phyloP scores from a whole-genome alignment of 2,329 filamentous ascomycete species.

The Tolypocladium capitatum region DNA sequence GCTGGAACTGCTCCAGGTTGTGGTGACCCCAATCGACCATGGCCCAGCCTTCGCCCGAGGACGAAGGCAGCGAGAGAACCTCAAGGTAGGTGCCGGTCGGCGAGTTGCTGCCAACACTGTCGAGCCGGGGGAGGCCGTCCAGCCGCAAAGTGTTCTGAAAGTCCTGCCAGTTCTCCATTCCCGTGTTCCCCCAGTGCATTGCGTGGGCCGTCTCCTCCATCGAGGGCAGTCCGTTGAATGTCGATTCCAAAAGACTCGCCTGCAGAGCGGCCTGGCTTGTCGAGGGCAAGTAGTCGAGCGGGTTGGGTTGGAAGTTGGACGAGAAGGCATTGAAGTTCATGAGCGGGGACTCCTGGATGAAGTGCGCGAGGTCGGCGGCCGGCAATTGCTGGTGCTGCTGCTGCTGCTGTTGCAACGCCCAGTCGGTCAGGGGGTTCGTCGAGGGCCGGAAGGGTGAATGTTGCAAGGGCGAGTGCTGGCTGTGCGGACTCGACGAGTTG shows the following conservation, averaged over 20 bases:
- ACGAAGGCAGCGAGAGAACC: slow-evolving; percentile 67
- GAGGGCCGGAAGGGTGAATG: slow-evolving; percentile 41
- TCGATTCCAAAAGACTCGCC: slow-evolving; percentile 47
- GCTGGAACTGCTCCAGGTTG: slow-evolving; percentile 47
- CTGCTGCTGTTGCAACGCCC: slow-evolving; percentile 45
- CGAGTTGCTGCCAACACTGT: slow-evolving; percentile 31
- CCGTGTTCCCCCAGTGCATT: slow-evolving; percentile 45
- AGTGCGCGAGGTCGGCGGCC: slow-evolving; percentile 34
- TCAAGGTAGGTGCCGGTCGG: slow-evolving; percentile 55
- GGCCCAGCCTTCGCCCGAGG: slow-evolving; percentile 79
- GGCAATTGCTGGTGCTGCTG: slow-evolving; percentile 27
- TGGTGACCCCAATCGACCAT: slow-evolving; percentile 64
- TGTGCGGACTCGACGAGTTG: slow-evolving; percentile 37
- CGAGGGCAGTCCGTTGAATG: slow-evolving; percentile 45
- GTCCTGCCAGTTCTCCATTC: slow-evolving; percentile 67
- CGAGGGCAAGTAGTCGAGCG: slow-evolving; percentile 48
- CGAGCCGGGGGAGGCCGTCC: slow-evolving; percentile 27
- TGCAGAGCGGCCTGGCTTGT: slow-evolving; percentile 52
- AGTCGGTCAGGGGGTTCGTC: slow-evolving; percentile 43
- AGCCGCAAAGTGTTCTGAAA: slow-evolving; percentile 52
- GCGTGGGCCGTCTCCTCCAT: slow-evolving; percentile 41
- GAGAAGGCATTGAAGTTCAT: slow-evolving; percentile 41
- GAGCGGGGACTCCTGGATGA: slow-evolving; percentile 44
- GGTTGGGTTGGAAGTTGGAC: slow-evolving; percentile 37
- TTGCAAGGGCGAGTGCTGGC: slow-evolving; percentile 35